Percentiles rank a stretch among this genome's conserved stretches.
phyloP scores from a whole-genome alignment of 2,329 filamentous ascomycete species.

The Coleophoma eucalyptorum region DNA sequence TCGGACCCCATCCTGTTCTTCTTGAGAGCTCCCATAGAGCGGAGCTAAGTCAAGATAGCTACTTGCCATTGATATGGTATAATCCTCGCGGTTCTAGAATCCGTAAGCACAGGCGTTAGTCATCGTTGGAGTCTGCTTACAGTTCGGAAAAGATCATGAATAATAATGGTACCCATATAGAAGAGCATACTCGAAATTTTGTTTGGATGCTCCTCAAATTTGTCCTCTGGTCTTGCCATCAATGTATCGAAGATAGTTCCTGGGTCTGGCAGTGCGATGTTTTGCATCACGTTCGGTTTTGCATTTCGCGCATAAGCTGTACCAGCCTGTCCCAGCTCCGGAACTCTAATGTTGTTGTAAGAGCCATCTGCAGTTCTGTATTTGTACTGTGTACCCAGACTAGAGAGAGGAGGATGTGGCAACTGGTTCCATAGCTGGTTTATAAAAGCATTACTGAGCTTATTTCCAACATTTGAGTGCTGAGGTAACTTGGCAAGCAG shows the following conservation, averaged over 20 bases:
- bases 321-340: constrained; percentile 62
- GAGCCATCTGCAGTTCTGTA: constrained; percentile 69
- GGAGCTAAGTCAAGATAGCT: constrained; percentile 74
- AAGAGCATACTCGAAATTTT: constrained; percentile 74
- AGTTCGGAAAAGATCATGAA: constrained; percentile 63
- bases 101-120: constrained; percentile 1
- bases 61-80: constrained; percentile 61
- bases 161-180: constrained; percentile 69
- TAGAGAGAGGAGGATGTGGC: constrained; percentile 68
- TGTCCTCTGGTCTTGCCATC: constrained; percentile 44
- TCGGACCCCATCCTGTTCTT: constrained; percentile 44
- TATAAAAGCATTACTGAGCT: constrained; percentile 64
- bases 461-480: constrained; percentile 20
- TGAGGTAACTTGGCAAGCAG: constrained; percentile 23
- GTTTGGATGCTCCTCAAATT: constrained; percentile 62
- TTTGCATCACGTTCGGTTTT: constrained; percentile 54
- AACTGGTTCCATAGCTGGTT: constrained; percentile 67
- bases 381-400: constrained; percentile 55
- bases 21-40: constrained; percentile 62
- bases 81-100: constrained; percentile 49
- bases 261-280: constrained; percentile 62
- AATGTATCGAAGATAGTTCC: constrained; percentile 57
- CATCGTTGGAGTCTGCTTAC: constrained; percentile 8
- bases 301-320: constrained; percentile 65
- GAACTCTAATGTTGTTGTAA: constrained; percentile 65